phyloP scores from a whole-genome alignment of 176 grass and related monocot species.

The Zea luxurians region DNA sequence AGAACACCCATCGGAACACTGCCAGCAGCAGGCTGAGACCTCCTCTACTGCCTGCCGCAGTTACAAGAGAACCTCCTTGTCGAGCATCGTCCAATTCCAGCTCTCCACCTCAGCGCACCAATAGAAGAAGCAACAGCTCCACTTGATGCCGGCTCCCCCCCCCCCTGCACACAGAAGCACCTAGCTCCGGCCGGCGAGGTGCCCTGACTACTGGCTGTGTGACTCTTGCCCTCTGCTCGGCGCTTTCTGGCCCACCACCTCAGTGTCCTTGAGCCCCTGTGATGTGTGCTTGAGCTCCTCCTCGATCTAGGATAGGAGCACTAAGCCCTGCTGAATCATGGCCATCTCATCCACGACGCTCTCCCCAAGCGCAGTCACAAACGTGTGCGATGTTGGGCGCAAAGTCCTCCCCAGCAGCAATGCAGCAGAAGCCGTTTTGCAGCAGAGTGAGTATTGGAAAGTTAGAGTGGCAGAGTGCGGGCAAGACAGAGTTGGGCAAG shows the following conservation, averaged over 20 bases:
- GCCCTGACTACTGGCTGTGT: not conserved
- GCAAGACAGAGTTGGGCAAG: not conserved
- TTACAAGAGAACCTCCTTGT: not conserved
- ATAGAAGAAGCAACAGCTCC: not conserved
- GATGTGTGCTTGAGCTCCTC: not conserved
- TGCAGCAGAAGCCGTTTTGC: not conserved
- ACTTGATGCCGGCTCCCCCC: not conserved
- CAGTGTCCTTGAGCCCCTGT: not conserved
- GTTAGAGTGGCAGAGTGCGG: not conserved
- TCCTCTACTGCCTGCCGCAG: not conserved
- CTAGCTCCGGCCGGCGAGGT: not conserved
- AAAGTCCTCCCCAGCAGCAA: not conserved
- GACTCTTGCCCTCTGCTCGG: not conserved
- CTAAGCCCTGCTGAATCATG: not conserved
- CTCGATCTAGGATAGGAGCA: not conserved
- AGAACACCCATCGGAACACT: too few relatives aligned
- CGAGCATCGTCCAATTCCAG: not conserved
- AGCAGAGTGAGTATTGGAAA: not conserved
- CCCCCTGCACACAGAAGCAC: not conserved
- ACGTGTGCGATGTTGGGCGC: not conserved
- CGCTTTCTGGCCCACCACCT: not conserved
- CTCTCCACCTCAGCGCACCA: not conserved
- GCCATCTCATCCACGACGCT: not conserved
- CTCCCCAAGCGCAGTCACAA: not conserved
- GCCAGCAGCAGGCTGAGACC: not conserved